Evolutionary conservation across 306 rosid genomes (phyloP).

Genomic region (Inga laurina): DNA sequence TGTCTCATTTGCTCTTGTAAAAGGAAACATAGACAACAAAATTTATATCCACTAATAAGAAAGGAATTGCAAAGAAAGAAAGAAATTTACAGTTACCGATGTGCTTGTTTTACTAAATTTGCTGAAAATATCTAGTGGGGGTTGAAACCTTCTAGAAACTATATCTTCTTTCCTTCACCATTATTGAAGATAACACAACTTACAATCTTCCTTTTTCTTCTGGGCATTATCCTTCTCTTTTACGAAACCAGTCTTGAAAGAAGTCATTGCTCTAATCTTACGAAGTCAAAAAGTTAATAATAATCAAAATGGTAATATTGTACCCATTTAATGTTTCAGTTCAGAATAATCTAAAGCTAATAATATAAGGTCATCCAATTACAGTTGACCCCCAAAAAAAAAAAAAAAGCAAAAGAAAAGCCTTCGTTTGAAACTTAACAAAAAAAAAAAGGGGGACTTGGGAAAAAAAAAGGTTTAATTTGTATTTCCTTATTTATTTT

Average conservation of each 20-base stretch:
- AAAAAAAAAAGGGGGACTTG: not conserved
- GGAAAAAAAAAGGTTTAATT: not conserved
- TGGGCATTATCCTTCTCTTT: not conserved
- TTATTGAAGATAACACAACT: not conserved
- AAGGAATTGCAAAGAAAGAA: not conserved
- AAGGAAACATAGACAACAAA: not conserved
- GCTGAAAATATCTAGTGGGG: not conserved
- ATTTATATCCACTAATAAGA: not conserved
- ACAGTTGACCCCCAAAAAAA: not conserved
- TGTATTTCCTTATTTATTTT: not conserved
- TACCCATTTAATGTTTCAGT: not conserved
- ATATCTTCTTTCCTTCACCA: not conserved
- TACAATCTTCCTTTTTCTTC: no score
- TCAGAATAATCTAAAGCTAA: not conserved
- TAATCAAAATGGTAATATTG: not conserved
- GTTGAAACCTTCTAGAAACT: not conserved
- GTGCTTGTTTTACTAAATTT: not conserved
- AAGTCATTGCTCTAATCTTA: not conserved
- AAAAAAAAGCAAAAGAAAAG: not conserved
- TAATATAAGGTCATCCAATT: not conserved
- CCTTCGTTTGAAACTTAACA: not conserved
- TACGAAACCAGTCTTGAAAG: not conserved
- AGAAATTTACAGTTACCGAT: not conserved
- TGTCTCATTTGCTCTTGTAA: not conserved
- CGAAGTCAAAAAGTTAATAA: not conserved